A percentile compares a stretch with the other conserved stretches of the same genome.
These are phyloP conservation scores for Leccinum fallax DNA, from an alignment of 1,284 basidiomycete genomes.

Conservation along the genomic window DNA sequence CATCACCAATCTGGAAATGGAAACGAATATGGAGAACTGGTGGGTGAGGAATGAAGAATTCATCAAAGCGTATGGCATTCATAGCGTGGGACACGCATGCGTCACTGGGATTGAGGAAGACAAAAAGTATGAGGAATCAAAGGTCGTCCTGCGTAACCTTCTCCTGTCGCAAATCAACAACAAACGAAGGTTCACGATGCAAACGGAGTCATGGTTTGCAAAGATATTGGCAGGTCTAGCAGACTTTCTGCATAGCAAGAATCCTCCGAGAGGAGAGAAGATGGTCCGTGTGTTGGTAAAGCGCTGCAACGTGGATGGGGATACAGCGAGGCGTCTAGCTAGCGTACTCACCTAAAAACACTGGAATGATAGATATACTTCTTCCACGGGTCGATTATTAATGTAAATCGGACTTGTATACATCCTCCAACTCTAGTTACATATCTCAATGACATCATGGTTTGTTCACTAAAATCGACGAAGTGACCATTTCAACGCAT, in stretches of 20 bases:
- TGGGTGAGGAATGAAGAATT: constrained; percentile 37
- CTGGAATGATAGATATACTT: not conserved
- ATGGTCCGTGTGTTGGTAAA: constrained; percentile 28
- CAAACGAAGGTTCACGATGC: constrained; percentile 27
- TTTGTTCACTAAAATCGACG: not conserved
- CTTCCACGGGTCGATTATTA: not conserved
- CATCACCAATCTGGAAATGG: constrained; percentile 43
- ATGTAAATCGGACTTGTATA: not conserved
- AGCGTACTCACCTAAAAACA: constrained; percentile 7
- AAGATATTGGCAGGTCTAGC: constrained; percentile 26
- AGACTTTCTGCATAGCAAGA: constrained; percentile 22
- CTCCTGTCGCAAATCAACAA: constrained; percentile 16
- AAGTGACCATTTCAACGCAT: not conserved
- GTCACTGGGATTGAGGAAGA: constrained; percentile 40
- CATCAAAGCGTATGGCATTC: constrained; percentile 37
- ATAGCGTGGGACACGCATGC: constrained; percentile 39
- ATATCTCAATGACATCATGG: not conserved
- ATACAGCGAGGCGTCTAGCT: constrained; percentile 30
- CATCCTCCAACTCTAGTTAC: not conserved
- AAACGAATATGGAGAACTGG: constrained; percentile 42
- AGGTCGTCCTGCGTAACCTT: constrained; percentile 17
- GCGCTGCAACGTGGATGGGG: constrained; percentile 33
- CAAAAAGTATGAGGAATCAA: constrained; percentile 29
- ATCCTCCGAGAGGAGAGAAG: constrained; percentile 28
- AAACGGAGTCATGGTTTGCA: constrained; percentile 28